A percentile compares a stretch with the other conserved stretches of the same genome.
phyloP scores from a whole-genome alignment of 495 filamentous ascomycete genomes.

The Aspergillus bridgeri region DNA sequence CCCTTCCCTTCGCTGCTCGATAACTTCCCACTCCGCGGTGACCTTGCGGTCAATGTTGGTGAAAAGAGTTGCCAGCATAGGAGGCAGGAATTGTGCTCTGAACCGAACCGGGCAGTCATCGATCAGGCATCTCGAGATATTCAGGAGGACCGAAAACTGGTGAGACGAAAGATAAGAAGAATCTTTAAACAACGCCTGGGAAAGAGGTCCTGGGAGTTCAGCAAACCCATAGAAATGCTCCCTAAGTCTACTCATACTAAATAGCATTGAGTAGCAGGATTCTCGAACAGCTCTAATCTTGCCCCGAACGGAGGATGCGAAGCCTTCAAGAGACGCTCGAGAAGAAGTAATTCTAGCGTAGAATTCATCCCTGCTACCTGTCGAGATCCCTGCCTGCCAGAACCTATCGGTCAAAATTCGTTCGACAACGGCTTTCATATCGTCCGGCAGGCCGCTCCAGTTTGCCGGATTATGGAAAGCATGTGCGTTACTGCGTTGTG shows the following conservation, averaged over 20 bases:
- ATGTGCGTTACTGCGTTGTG: conserved; percentile 67
- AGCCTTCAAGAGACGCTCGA: conserved; percentile 83
- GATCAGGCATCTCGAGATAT: conserved; percentile 79
- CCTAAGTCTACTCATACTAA: conserved; percentile 84
- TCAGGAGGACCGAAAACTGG: conserved; percentile 86
- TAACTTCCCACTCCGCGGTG: conserved; percentile 72
- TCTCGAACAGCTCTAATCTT: conserved; percentile 86
- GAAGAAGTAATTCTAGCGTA: conserved; percentile 88
- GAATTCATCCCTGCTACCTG: conserved; percentile 91
- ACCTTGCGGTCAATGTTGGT: conserved; percentile 83
- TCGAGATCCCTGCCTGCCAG: conserved; percentile 97
- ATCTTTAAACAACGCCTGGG: conserved; percentile 79
- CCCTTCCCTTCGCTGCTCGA: conserved; percentile 61
- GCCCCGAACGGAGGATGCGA: conserved; percentile 88
- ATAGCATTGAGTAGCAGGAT: conserved; percentile 87
- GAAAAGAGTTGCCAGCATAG: conserved; percentile 78
- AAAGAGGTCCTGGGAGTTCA: conserved; percentile 79
- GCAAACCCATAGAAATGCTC: conserved; percentile 84
- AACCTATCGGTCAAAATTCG: conserved; percentile 92
- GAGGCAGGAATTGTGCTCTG: conserved; percentile 78
- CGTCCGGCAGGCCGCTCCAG: conserved; percentile 74
- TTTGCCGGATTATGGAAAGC: conserved; percentile 87
- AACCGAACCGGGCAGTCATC: conserved; percentile 82
- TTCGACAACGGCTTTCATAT: conserved; percentile 73
- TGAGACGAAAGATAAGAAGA: conserved; percentile 84